Conservation (phyloP, 176 grass and related monocot species). For the Rhynchospora breviuscula region DNA sequence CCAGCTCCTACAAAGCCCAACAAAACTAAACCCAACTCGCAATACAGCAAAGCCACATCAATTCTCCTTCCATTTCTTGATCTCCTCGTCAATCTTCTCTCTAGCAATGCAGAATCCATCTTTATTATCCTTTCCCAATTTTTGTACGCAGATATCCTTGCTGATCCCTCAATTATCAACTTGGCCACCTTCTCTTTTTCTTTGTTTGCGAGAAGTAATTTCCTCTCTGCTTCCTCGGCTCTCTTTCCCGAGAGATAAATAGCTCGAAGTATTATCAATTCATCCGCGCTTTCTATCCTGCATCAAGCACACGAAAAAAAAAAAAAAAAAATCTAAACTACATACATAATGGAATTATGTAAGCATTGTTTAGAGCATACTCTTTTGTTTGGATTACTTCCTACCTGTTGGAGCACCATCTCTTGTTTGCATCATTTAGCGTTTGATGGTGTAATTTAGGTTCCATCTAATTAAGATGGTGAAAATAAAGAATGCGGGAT, state of each 20-base stretch:
- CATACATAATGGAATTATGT: neutral
- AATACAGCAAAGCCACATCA: neutral
- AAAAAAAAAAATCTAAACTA: neutral
- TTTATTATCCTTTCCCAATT: neutral
- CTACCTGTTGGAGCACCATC: neutral
- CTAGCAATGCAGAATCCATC: neutral
- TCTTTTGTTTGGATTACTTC: neutral
- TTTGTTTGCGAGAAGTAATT: neutral
- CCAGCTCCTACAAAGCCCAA: constrained; percentile 11
- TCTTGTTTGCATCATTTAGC: neutral
- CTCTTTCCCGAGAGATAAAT: constrained; percentile 17
- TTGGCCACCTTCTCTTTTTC: neutral
- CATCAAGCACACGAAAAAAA: neutral
- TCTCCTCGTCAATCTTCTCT: constrained; percentile 4
- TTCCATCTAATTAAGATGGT: neutral
- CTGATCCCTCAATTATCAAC: constrained; percentile 14
- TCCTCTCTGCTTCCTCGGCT: constrained; percentile 25
- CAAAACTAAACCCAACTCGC: neutral
- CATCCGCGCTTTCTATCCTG: neutral
- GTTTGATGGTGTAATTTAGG: neutral
- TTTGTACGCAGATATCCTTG: neutral
- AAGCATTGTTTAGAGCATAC: neutral
- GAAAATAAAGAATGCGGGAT: neutral
- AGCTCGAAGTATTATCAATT: constrained; percentile 6
- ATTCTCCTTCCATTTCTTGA: constrained; percentile 5